Evolutionary conservation across 2,329 filamentous ascomycete genomes (phyloP), one percentile per base, ranked within the genome.

Genomic region (Epichloe amarillans): DNA sequence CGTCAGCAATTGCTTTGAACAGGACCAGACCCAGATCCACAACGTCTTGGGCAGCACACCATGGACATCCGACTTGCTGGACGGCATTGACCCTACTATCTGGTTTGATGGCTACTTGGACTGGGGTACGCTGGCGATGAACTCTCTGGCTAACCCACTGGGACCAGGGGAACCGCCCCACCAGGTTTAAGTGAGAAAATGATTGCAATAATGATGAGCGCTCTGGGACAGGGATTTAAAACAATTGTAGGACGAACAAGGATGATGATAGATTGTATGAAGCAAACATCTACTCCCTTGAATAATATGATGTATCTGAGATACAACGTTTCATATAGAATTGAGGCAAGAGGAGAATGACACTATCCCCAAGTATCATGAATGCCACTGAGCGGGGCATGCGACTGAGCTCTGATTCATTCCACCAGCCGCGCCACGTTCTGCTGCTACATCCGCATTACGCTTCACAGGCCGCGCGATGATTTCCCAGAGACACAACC

Each of bases 31-130:
- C 8, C 53, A 56, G 3, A 56, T 58, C 21, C 48, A 59, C 3
- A 63, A 61, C 8, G 61, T 61, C 51, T 57, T 61, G 17, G 52
- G 54, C 0, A 60, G 57, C 5, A 61, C 57, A 2, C 59, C 59
- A 0, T 68, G 64, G 65, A 60, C 57, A 4, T 61, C 55, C 1
- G 64, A 67, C 14, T 47, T 64, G 49, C 49, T 67, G 0, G 62
- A 65, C 1, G 64, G 64, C 0, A 55, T 66, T 1, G 65, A 68
- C 5, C 65, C 66, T 0, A 63, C 59, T 0, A 47, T 66, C 3
- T 67, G 63, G 63, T 65, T 66, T 38, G 66, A 68, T 23, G 64
- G 63, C 0, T 64, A 66, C 36, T 41, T 66, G 2, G 66, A 67
- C 15, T 68, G 65, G 65, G 61, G 61, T 1, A 56, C 63, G 0